Conservation (phyloP, 768 basidiomycete genomes). For the Mycena olivaceomarginata region DNA sequence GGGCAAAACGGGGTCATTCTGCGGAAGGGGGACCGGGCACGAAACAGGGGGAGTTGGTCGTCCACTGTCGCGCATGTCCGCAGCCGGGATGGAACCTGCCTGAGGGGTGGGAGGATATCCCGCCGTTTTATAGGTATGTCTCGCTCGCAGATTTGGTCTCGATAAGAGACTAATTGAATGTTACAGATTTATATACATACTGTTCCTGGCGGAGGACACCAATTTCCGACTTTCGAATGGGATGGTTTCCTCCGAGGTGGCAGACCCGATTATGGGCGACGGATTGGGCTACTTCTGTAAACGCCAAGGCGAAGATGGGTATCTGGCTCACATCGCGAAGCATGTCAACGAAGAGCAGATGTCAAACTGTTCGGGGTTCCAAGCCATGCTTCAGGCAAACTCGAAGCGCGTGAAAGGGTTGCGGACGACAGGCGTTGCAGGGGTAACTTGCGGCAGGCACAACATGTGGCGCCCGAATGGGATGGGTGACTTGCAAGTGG, state of each 20-base stretch:
- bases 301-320: neutral
- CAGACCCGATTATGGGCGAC: neutral
- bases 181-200: neutral
- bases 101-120: constrained; percentile 22
- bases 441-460: too few relatives aligned
- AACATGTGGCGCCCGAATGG: too few relatives aligned
- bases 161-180: neutral
- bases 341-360: neutral
- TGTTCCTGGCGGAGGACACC: neutral
- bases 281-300: neutral
- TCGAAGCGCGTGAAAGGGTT: too few relatives aligned
- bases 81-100: constrained; percentile 38
- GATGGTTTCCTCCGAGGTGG: neutral
- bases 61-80: constrained; percentile 38
- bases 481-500: too few relatives aligned
- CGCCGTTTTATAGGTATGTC: neutral
- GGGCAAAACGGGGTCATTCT: constrained; percentile 29
- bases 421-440: too few relatives aligned
- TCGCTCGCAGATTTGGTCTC: too few relatives aligned
- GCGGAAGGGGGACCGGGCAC: too few relatives aligned
- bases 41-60: neutral
- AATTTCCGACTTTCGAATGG: neutral
- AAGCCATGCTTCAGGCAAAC: too few relatives aligned
- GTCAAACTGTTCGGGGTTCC: too few relatives aligned
- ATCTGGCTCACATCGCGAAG: neutral